Evolutionary conservation across 805 yeast genomes (phyloP), one percentile per base, ranked within the genome.

Genomic region (Peterozyma toletana): DNA sequence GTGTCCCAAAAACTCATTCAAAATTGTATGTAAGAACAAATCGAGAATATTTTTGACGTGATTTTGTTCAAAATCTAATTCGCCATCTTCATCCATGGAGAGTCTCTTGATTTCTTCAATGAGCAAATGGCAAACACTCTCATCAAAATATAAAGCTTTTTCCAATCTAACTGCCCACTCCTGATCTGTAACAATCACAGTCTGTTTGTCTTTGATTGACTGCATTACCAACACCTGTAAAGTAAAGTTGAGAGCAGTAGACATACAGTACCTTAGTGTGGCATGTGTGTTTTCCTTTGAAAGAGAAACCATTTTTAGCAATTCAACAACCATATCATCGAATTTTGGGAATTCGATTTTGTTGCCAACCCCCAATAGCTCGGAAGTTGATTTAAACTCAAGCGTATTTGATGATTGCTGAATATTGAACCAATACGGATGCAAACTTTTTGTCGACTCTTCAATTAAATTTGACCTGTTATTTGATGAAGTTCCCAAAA

Each of bases 371-470:
- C 77, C 79, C 38, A 76, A 51, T 9, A 74, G 53, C 21, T 73
- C 76, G 3, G 59, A 36, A 0, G 79, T 71, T 0, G 77, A 51
- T 36, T 67, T 70, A 50, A 63, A 67, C n/a, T 66, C 73, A 1
- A 49, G 48, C 0, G 72, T 64, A 38, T 68, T 70, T 2, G 77
- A 62, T 0, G 83, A 67, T 41, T 65, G 72, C 35, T 60, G 63
- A 3, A 82, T 62, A 38, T 73, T 73, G 56, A 80, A 85, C 87
- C 90, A 83, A 58, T 84, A 77, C 0, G 96, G 96, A 58, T 88
- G 80, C 29, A 91, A 63, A 0, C 97, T 97, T 49, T 77, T 78
- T 5, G 58, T 60, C 0, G 96, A 83, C 57, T 88, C 96, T 53
- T 88, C 95, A 2, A 82, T 66, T 0, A 86, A 78, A 51, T 87